Percentiles rank a stretch among this genome's conserved stretches.
Conservation (phyloP, 2,329 filamentous ascomycete species). For the Verticillium tricorpus region DNA sequence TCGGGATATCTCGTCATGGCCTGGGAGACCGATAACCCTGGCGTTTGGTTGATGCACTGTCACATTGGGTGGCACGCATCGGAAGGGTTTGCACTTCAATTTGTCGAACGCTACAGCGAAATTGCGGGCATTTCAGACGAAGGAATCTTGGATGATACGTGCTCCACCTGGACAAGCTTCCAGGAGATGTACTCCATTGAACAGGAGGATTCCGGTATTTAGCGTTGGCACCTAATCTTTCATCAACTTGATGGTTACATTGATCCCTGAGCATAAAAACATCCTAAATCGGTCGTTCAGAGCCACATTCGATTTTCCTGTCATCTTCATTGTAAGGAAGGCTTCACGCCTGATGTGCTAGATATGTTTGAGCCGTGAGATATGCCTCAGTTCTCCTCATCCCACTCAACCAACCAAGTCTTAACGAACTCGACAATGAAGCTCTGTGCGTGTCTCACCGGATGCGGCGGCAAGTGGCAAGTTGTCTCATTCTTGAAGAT, state of each 20-base stretch:
- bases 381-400: conserved; percentile 11
- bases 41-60: conserved; percentile 46
- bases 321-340: too few relatives aligned
- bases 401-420: conserved; percentile 63
- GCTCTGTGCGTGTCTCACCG: conserved; percentile 55
- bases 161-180: conserved; percentile 11
- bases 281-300: too few relatives aligned
- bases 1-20: conserved; percentile 44
- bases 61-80: conserved; percentile 41
- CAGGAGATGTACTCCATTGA: conserved; percentile 7
- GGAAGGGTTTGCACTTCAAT: conserved; percentile 18
- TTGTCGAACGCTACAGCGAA: conserved; percentile 16
- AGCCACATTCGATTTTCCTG: too few relatives aligned
- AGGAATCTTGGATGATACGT: conserved; percentile 6
- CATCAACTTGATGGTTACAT: too few relatives aligned
- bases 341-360: too few relatives aligned
- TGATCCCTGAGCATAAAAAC: too few relatives aligned
- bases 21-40: conserved; percentile 44
- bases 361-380: background rate
- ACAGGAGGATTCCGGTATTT: conserved; percentile 18
- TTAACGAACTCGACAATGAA: conserved; percentile 58
- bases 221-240: background rate
- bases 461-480: conserved; percentile 48
- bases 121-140: conserved; percentile 9
- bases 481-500: conserved; percentile 60